Percentiles rank a stretch among this genome's conserved stretches.
phyloP scores from a whole-genome alignment of 331 rosid genomes.

The Pyrus hybrid region DNA sequence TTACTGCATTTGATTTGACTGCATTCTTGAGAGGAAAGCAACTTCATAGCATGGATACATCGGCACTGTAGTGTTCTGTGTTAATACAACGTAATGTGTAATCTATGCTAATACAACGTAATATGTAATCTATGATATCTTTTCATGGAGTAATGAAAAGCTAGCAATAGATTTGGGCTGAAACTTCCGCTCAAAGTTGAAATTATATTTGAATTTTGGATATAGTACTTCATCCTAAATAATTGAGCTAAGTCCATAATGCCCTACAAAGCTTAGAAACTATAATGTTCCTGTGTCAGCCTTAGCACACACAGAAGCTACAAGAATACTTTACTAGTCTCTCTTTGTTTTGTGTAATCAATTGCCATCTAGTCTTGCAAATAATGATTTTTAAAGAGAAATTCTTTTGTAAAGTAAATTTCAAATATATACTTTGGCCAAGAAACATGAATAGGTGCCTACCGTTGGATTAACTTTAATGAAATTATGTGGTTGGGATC shows the following conservation, averaged over 20 bases:
- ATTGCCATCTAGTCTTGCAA: neutral
- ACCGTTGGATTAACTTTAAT: too few relatives aligned
- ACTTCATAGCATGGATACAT: accelerated
- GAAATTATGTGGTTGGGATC: too few relatives aligned
- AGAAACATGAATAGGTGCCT: neutral
- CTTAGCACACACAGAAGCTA: neutral
- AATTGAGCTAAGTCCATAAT: too few relatives aligned
- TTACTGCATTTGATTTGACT: neutral
- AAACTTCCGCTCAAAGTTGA: too few relatives aligned
- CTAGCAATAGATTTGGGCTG: too few relatives aligned
- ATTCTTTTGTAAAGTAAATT: neutral
- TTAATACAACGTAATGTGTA: too few relatives aligned
- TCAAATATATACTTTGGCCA: neutral
- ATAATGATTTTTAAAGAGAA: neutral
- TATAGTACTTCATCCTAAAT: too few relatives aligned
- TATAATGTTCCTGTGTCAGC: neutral
- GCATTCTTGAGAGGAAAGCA: neutral
- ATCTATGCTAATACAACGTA: too few relatives aligned
- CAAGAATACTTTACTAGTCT: neutral
- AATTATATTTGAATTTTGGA: too few relatives aligned
- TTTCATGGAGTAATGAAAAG: neutral
- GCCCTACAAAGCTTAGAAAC: neutral
- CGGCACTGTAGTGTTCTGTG: neutral
- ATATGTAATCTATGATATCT: too few relatives aligned
- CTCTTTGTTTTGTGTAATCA: neutral